Evolutionary conservation across 2,329 filamentous ascomycete species (phyloP).

Genomic region (Ophiostoma angusticollis): DNA sequence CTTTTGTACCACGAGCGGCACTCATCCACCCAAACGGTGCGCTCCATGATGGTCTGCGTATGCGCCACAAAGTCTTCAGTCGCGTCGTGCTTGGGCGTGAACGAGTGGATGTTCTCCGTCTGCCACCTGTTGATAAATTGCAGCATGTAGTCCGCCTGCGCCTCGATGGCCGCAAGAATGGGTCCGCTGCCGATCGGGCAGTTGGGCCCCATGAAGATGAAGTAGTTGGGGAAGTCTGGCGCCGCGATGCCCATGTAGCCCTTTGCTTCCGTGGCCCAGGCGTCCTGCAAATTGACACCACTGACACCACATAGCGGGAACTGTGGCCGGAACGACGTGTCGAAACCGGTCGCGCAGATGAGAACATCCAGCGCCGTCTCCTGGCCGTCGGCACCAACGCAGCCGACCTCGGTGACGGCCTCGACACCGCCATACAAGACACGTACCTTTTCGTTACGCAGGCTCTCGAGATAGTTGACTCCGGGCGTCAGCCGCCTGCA

Average conservation of each 20-base stretch:
- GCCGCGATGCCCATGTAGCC: constrained; percentile 1
- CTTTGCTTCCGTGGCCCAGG: constrained; percentile 9
- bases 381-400: constrained; percentile 18
- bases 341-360: constrained; percentile 27
- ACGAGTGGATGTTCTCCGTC: constrained; percentile 18
- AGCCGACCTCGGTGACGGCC: constrained; percentile 21
- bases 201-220: constrained; percentile 8
- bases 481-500: constrained; percentile 29
- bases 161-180: constrained; percentile 6
- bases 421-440: constrained; percentile 26
- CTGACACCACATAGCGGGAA: constrained; percentile 17
- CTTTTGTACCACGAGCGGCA: constrained; percentile 19
- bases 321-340: constrained; percentile 16
- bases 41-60: constrained; percentile 19
- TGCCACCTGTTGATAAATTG: constrained; percentile 10
- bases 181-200: constrained; percentile 3
- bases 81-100: constrained; percentile 9
- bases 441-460: constrained; percentile 30
- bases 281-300: constrained; percentile 3
- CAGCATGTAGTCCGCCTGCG: constrained; percentile 4
- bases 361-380: constrained; percentile 16
- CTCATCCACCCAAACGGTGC: constrained; percentile 19
- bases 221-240: constrained; percentile 7
- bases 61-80: too few species aligned
- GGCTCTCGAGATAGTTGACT: constrained; percentile 27